Percentiles rank a stretch among this genome's conserved stretches.
Evolutionary conservation across 352 stramenopile species (phyloP).

Genomic region (Pythium brachiatum): DNA sequence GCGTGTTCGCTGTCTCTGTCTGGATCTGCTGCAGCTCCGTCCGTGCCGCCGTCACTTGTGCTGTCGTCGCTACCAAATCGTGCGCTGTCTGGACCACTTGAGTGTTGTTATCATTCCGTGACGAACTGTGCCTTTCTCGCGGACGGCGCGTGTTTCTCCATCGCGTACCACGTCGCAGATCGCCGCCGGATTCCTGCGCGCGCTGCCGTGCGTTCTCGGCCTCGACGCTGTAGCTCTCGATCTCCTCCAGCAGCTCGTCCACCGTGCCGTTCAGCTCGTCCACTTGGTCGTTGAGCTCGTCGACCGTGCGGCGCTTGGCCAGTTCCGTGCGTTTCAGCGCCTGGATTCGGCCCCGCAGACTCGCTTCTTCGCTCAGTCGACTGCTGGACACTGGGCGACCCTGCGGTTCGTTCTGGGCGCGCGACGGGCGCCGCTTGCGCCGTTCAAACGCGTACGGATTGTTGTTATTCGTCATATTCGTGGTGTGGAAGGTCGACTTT

Average conservation of each 20-base stretch:
- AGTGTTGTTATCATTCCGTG: not conserved
- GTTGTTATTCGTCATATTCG: conserved; percentile 2
- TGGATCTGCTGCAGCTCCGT: not conserved
- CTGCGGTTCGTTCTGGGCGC: not conserved
- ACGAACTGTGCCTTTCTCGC: not conserved
- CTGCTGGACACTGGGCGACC: not conserved
- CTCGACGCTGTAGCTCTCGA: not conserved
- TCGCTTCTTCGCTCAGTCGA: not conserved
- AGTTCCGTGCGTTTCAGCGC: not conserved
- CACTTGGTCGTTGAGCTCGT: conserved; percentile 1
- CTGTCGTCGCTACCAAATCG: not conserved
- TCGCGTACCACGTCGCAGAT: not conserved
- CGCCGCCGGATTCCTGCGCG: not conserved
- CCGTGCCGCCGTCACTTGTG: not conserved
- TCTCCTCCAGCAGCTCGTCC: not conserved
- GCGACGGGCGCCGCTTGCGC: not conserved
- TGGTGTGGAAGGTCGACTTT: too few relatives aligned
- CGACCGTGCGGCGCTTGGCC: not conserved
- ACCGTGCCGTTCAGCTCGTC: not conserved
- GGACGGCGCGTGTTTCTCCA: not conserved
- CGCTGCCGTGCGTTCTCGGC: not conserved
- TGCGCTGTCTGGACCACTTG: not conserved
- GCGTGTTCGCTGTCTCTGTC: not conserved
- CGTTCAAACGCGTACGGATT: not conserved
- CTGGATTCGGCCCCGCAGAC: not conserved